Evolutionary conservation across 2,329 filamentous ascomycete species (phyloP), one percentile per base, ranked within the genome.

Genomic region (Zarea fungicola): DNA sequence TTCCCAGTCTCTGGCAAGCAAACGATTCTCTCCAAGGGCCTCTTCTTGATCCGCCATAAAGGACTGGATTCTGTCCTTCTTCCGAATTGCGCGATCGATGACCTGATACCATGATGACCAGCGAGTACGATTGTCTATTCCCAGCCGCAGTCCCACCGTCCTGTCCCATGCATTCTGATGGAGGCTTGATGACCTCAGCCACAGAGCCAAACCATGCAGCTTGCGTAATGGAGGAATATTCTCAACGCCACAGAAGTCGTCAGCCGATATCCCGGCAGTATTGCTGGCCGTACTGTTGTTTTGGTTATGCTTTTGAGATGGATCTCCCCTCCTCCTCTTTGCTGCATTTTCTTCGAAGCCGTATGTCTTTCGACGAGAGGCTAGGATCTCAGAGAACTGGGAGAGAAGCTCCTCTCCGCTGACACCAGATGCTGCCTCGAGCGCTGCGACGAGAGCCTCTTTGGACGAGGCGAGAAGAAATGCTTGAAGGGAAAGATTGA

Each of bases 31-130:
- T 3, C 26, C 26, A 16, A 48, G 22, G 7, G 8, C 26, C 14
- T 18, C 16, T 19, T 48, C 44, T n/a, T 48, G 18, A 16, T 48
- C 44, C 23, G 11, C 7, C 34, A 32, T 40, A 22, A 48, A 41
- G 11, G 36, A 11, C 5, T 25, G 6, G 25, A 48, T 48, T 6
- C 32, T n/a, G 11, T 8, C 19, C 10, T 35, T 4, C 32, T 35
- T 46, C 19, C 5, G 23, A 13, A 46, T n/a, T 25, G 26, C 19
- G 3, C 23, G 25, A 26, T 36, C 32, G 16, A 46, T 22, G 13
- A 46, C 31, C 5, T n/a, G 16, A 46, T 46, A 37, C 42, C 42
- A 46, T 18, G 42, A 46, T 6, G 29, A 36, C 42, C 42, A 46
- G 6, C 31, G 29, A 11, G 42, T 46, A 3, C 23, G 6, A n/a